These are phyloP conservation scores for Leccinum variicolor DNA, from an alignment of 768 basidiomycete species.

Conservation along the genomic window DNA sequence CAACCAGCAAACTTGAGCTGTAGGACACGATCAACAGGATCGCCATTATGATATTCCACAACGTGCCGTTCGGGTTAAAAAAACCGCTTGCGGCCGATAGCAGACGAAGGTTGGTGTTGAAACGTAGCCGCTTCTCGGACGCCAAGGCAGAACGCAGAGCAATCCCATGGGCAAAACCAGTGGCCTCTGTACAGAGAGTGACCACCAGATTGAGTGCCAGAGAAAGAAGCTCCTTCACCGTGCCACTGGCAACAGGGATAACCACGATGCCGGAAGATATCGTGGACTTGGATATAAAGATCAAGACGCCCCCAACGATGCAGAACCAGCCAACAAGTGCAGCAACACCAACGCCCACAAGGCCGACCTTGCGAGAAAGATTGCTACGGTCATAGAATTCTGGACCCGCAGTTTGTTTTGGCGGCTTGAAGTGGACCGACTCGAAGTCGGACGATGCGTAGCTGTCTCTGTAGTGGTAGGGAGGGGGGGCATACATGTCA, in stretches of 20 bases:
- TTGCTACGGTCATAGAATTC: constrained; percentile 30
- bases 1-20: constrained; percentile 25
- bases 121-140: constrained; percentile 21
- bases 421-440: constrained; percentile 15
- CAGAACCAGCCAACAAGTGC: constrained; percentile 22
- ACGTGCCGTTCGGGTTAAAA: constrained; percentile 23
- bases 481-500: constrained; percentile 4
- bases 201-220: constrained; percentile 28
- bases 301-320: constrained; percentile 21
- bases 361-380: constrained; percentile 20
- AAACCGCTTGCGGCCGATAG: constrained; percentile 19
- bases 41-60: constrained; percentile 22
- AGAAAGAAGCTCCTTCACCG: constrained; percentile 16
- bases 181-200: constrained; percentile 27
- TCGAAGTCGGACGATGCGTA: constrained; percentile 18
- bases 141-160: constrained; percentile 28
- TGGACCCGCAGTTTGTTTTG: constrained; percentile 20
- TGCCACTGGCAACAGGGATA: constrained; percentile 7
- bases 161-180: constrained; percentile 26
- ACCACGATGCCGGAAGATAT: constrained; percentile 26
- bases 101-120: constrained; percentile 30
- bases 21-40: constrained; percentile 30
- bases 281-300: constrained; percentile 19
- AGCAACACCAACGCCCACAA: constrained; percentile 24
- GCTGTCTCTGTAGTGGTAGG: constrained; percentile 5